A percentile compares a stretch with the other conserved stretches of the same genome.
These are phyloP conservation scores for Fusarium temperatum DNA, from an alignment of 2,329 filamentous ascomycete genomes.

Conservation along the genomic window DNA sequence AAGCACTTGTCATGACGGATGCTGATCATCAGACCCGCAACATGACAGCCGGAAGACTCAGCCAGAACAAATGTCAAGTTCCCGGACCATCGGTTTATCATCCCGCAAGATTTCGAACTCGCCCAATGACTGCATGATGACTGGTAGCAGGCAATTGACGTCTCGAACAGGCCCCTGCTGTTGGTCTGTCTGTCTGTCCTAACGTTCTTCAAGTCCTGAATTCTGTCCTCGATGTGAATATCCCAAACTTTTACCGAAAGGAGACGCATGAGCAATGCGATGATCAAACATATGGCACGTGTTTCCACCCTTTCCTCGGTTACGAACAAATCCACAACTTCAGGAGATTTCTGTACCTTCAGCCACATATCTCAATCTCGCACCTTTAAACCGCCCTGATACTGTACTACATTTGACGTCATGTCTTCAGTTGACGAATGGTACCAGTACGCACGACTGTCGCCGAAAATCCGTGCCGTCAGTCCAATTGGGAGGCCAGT, in stretches of 20 bases:
- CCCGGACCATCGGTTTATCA: not conserved
- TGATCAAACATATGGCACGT: constrained; percentile 6
- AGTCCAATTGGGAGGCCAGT: no score
- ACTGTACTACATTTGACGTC: not conserved
- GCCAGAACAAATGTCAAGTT: constrained; percentile 3
- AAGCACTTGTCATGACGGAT: constrained; percentile 2
- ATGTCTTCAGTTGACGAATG: not conserved
- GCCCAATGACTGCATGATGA: not conserved
- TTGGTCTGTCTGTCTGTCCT: not conserved
- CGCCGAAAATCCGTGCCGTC: not conserved
- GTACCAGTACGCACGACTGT: not conserved
- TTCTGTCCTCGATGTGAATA: not conserved
- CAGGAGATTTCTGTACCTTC: not conserved
- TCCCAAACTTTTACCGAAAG: not conserved
- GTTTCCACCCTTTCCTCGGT: not conserved
- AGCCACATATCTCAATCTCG: not conserved
- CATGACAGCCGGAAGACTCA: constrained; percentile 1
- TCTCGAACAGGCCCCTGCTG: not conserved
- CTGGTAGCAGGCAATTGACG: not conserved
- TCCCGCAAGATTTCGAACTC: not conserved
- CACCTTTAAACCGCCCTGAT: not conserved
- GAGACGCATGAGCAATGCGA: not conserved
- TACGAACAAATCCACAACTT: not conserved
- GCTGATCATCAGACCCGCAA: constrained; percentile 22
- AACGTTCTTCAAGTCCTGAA: not conserved